Base-by-base conservation (phyloP, 768 basidiomycete species). In the Rossbeevera mucosa region DNA sequence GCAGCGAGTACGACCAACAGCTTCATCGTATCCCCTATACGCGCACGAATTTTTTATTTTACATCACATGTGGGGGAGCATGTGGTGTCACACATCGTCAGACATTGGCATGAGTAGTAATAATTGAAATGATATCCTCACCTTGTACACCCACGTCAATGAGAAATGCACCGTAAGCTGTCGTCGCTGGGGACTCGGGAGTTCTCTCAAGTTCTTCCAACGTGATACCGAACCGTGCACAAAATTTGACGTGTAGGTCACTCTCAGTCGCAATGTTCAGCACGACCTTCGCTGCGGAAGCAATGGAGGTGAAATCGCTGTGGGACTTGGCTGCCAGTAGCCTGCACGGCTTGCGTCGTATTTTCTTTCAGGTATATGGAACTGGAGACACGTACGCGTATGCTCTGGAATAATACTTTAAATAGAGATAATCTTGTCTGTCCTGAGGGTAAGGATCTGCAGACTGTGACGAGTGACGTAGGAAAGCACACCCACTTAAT, bases 161-260 rank as follows among this genome's bases (percentile, higher is more conserved):
- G 25, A 96, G 76, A 70, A 86, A 97, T 7, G 86, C 84, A 0
- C 91, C 90, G 62, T 97, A 97, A 0, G 92, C 92, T 3, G 81
- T 86, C 25, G 89, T 91, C 6, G 83, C 80, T 0, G 83, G 60
- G 0, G 83, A 79, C 64, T 94, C 91, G 3, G 77, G 74, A 1
- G 85, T 83, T 14, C 60, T 65, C 44, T 80, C 77, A 7, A 93
- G 72, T 38, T 88, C 84, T 4, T 78, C 76, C 9, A 73, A 61
- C 3, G 77, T 73, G 44, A 95, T 74, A 9, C 84, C 89, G 63
- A 87, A 95, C 12, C 76, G 63, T 5, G 76, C 76, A 66, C 92
- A 92, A 69, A 82, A 91, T 0, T 74, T 56, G 47, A 76, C 80
- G 64, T 95, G 93, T 63, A 83, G 91, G 14, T 70, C 63, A 9